phyloP scores from a whole-genome alignment of 352 stramenopile species.

The Phytophthora capsici region DNA sequence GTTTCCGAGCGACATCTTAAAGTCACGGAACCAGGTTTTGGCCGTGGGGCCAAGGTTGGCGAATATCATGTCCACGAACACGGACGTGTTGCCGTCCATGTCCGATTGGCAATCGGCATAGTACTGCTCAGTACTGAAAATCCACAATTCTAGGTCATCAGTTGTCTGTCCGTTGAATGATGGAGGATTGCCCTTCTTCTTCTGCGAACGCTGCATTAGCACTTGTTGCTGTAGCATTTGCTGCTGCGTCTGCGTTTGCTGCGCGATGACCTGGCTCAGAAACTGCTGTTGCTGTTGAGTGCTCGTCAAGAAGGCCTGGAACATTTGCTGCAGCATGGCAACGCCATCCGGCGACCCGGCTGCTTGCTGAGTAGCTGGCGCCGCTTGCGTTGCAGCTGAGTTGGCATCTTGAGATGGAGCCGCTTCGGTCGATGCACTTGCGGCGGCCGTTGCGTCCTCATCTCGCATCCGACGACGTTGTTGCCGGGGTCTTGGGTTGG shows the following conservation, averaged over 20 bases:
- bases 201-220: not conserved
- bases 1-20: not conserved
- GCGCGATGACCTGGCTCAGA: not conserved
- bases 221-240: not conserved
- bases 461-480: not conserved
- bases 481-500: not conserved
- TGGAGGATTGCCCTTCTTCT: not conserved
- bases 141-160: not conserved
- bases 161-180: not conserved
- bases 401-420: not conserved
- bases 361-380: not conserved
- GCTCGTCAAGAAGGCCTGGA: not conserved
- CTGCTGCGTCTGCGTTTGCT: not conserved
- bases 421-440: not conserved
- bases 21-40: constrained; percentile 11
- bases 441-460: not conserved
- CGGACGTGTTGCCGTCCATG: not conserved
- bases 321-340: not conserved
- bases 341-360: not conserved
- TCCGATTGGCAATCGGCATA: not conserved
- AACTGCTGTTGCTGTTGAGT: not conserved
- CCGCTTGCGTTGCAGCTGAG: too few relatives aligned
- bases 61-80: not conserved
- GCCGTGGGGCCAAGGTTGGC: not conserved
- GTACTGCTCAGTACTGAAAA: not conserved